phyloP scores from a whole-genome alignment of 2,329 filamentous ascomycete species.

The Lachnellula cervina region DNA sequence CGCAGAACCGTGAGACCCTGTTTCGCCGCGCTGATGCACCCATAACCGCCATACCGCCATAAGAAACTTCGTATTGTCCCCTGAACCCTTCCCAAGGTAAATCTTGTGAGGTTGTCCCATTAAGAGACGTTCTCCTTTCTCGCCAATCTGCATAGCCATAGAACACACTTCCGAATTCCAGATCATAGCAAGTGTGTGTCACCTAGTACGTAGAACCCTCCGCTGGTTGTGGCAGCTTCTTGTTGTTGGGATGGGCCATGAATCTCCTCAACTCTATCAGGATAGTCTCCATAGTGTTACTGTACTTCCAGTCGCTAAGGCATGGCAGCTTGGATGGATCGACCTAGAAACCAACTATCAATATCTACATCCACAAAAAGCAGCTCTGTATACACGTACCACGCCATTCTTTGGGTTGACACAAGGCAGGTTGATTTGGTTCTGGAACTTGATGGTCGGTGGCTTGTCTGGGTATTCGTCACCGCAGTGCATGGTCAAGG shows the following conservation, averaged over 20 bases:
- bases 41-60: conserved; percentile 9
- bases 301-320: conserved; percentile 82
- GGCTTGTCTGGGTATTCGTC: conserved; percentile 83
- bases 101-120: not conserved
- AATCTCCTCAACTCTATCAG: conserved; percentile 83
- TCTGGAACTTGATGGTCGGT: conserved; percentile 87
- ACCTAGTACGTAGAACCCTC: conserved; percentile 66
- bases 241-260: conserved; percentile 87
- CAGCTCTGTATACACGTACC: conserved; percentile 38
- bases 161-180: no score
- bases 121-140: not conserved
- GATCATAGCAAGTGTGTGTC: no score
- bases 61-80: conserved; percentile 7
- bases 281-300: conserved; percentile 93
- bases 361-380: not conserved
- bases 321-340: conserved; percentile 80
- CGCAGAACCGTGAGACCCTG: conserved; percentile 13
- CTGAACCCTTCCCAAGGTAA: not conserved
- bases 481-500: conserved; percentile 93
- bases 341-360: conserved; percentile 46
- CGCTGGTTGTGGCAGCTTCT: conserved; percentile 90
- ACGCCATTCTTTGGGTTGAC: conserved; percentile 76
- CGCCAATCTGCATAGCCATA: no score
- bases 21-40: conserved; percentile 35
- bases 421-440: conserved; percentile 92